phyloP scores from a whole-genome alignment of 2,329 filamentous ascomycete genomes.

The Ilyonectria sp. region DNA sequence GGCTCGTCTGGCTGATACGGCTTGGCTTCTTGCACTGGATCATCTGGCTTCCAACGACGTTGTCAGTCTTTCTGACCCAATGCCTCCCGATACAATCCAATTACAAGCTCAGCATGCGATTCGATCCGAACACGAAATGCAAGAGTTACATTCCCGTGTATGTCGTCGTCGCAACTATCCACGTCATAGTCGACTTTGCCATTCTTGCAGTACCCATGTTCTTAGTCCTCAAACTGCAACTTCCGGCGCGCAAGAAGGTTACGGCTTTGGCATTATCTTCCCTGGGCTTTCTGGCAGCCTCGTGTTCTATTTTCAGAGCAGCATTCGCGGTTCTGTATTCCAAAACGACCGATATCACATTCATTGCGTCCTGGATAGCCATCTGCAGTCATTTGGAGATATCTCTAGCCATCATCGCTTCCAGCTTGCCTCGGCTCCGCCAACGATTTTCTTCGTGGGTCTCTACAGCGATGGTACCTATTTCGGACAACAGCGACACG shows the following conservation, averaged over 20 bases:
- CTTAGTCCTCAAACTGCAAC: neutral
- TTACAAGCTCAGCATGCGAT: neutral
- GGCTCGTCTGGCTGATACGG: neutral
- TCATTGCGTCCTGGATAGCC: slow-evolving; percentile 7
- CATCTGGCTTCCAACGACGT: slow-evolving; percentile 4
- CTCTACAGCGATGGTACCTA: neutral
- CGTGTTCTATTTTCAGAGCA: slow-evolving; percentile 1
- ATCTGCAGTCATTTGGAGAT: slow-evolving; percentile 5
- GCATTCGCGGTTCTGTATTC: slow-evolving; percentile 6
- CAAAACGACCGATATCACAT: neutral
- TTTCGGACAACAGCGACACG: neutral
- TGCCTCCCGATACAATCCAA: slow-evolving; percentile 11
- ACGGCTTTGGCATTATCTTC: neutral
- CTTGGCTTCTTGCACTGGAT: slow-evolving; percentile 1
- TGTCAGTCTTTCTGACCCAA: neutral
- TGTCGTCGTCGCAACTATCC: neutral
- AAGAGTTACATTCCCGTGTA: slow-evolving; percentile 8
- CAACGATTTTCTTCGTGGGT: neutral
- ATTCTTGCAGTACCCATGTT: slow-evolving; percentile 6
- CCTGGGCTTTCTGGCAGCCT: neutral
- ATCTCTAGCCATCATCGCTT: slow-evolving; percentile 7
- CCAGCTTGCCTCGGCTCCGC: neutral
- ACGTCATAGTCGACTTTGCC: slow-evolving; percentile 4
- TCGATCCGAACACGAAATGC: slow-evolving; percentile 1
- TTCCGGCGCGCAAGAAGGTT: neutral